Base-by-base conservation (phyloP, 305 asterid genomes). In the Rubia tinctorum region DNA sequence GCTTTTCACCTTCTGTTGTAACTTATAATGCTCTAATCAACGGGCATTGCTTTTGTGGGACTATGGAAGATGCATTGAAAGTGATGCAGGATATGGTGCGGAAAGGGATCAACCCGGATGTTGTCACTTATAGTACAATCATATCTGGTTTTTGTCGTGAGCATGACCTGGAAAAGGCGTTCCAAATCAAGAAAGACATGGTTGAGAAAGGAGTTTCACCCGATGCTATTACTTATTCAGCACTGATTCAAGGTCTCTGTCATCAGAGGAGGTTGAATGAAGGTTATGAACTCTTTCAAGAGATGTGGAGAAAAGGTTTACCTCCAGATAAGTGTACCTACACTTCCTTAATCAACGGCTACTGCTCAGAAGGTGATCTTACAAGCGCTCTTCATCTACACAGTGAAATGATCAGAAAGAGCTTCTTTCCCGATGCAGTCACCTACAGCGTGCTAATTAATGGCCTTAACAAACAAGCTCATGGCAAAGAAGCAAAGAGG, bases 201-300 rank as follows among this genome's bases (percentile, higher is more conserved):
- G 76, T 80, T 23, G 72, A 81, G 77, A 93, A 86, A 72, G 95
- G 92, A 43, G 81, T 93, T 55, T 60, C 68, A 17, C 93, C 93
- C 2, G 97, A 93, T 83, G 81, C 81, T 45, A 78, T 93, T 66
- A 89, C 98, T 73, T 91, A 87, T 82, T 89, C 97, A 10, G 85
- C 96, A 3, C 76, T 93, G 77, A 89, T 93, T 74, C 91, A 91
- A 84, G 98, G 97, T 73, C 96, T 91, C 61, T 89, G 93, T 77
- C 85, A 74, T 71, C 82, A 85, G 76, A 80, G 86, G 79, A 86
- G 89, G 78, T 65, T 91, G 76, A 71, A 39, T 0, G 95, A 93
- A 84, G 96, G 91, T 61, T 80, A 85, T 78, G 86, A 84, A 55
- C 83, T 91, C 77, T 91, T 91, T 81, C 85, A 81, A 77, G 91